Base-by-base conservation (phyloP, 1,284 basidiomycete genomes). In the Irpex sp. region DNA sequence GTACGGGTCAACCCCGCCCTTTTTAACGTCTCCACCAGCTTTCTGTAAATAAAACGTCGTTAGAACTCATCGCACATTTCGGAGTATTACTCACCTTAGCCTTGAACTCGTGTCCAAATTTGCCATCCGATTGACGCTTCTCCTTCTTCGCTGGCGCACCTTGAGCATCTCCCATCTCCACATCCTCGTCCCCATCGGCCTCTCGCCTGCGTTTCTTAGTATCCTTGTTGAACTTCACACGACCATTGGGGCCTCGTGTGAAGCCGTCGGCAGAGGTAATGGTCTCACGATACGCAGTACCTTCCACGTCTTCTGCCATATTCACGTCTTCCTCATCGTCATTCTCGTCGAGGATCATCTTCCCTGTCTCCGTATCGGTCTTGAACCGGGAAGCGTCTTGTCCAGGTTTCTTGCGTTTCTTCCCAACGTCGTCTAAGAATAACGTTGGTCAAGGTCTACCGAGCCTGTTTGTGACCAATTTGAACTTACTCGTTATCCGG, bases 201-300 rank as follows among this genome's bases (percentile, higher is more conserved):
- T 83, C 81, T 60, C 89, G 83, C 64, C 95, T 78, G 62, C 92
- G 84, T 71, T 95, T 93, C 78, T 96, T 97, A 31, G 93, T 97
- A 72, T 98, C 93, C 78, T 98, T 98, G 80, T 98, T 94, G 79
- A 98, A 97, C 77, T 95, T 97, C 72, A 98, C 79, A 43, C 86
- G 87, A 17, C 97, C 97, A 64, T 88, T 88, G 1, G 88, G 81
- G 39, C 93, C 93, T 36, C 94, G 87, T 1, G 86, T 89, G 76
- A 95, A 94, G 5, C 97, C 97, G 72, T 98, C 97, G 33, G 88
- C 87, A 4, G 92, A 92, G 8, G 89, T 89, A 61, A 95, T 74
- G 60, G 83, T 86, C 74, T 97, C 93, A 61, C 86, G 84, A 76
- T 97, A 99, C 1, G 95, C 95, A 9, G 79, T 82, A n/a, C 92